Evolutionary conservation across 116 monocot genomes (phyloP), one percentile per base, ranked within the genome.

Genomic region (Zostera marina): DNA sequence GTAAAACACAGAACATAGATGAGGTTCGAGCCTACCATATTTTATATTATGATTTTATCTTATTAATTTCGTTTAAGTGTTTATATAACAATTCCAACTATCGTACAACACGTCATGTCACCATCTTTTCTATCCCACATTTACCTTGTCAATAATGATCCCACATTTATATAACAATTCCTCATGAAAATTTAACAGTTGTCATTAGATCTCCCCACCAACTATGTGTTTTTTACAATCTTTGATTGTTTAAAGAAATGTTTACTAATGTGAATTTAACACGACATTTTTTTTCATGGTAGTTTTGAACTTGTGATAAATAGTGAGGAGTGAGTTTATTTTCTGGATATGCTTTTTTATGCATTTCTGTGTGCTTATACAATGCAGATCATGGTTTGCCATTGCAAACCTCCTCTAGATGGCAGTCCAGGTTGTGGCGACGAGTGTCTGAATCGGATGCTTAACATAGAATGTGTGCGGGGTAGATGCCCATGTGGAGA

Each of bases 401-500:
- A 85, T 24, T 98, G 98, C 52, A 85, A 81, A 61, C 68, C 68
- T 61, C 72, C 76, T 53, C 22, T 13, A 64, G 76, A 90, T 69
- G 90, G 86, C 13, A 63, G 70, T 64, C 53, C 70, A 69, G 98
- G 98, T 15, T 98, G 98, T 79, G 73, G 83, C 59, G 83, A 85
- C 26, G 64, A 73, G 62, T 98, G 98, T 55, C 76, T 98, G 70
- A 98, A 98, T 46, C 78, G 98, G 55, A 76, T 98, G 72, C 86
- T 98, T 67, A 98, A 86, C 72, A 98, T 98, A 52, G 98, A 98
- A 65, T 98, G 98, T 59, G 76, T 76, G 15, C 76, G 72, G 59
- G 86, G 90, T 72, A 98, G 83, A 51, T 98, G 98, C 46, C 98
- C 98, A 41, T 98, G 98, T 67, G 78, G 83, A 17, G 83, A 83